phyloP scores from a whole-genome alignment of 176 grass and related monocot genomes.

The Dendrocalamus sinicus region DNA sequence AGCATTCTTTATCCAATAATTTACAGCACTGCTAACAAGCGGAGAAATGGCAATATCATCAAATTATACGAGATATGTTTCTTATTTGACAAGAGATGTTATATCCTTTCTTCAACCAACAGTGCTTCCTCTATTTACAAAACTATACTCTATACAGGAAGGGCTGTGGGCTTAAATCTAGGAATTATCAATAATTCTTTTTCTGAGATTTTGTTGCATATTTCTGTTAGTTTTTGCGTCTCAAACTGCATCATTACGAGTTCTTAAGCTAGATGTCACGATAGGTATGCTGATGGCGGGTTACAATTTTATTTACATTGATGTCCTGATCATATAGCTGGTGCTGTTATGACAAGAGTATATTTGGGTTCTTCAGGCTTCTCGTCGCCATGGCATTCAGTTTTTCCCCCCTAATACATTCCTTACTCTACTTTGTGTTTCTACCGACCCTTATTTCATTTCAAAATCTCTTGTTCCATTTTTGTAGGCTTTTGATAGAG shows the following conservation, averaged over 20 bases:
- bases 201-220: not conserved
- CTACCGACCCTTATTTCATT: not conserved
- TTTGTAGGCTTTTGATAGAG: conserved; percentile 80
- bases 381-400: not conserved
- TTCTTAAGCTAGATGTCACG: not conserved
- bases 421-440: not conserved
- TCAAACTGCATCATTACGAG: not conserved
- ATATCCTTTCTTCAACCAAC: not conserved
- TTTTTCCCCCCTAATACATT: not conserved
- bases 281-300: not conserved
- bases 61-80: not conserved
- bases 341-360: not conserved
- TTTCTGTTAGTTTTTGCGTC: not conserved
- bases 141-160: not conserved
- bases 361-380: not conserved
- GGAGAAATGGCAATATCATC: not conserved
- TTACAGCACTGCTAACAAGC: not conserved
- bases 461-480: not conserved
- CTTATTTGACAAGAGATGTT: not conserved
- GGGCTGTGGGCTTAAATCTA: not conserved
- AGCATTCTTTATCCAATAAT: not conserved
- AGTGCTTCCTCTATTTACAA: not conserved
- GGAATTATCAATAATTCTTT: not conserved
- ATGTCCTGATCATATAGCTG: not conserved
- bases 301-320: not conserved